Evolutionary conservation across 257 asterid genomes (phyloP).

Genomic region (Solanum chilense): DNA sequence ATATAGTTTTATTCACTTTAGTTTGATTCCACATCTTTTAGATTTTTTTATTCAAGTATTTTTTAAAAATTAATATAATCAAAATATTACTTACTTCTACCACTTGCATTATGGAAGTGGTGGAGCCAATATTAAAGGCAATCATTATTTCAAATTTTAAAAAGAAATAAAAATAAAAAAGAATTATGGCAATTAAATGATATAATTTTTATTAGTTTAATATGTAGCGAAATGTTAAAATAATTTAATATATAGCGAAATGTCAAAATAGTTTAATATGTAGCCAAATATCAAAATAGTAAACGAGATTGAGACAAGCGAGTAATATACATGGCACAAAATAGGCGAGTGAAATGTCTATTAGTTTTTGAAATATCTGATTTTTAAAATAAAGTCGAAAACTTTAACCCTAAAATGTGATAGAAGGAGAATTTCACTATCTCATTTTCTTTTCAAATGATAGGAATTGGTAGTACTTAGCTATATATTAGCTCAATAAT

Average conservation of each 20-base stretch:
- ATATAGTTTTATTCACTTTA: background rate
- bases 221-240: too few species aligned
- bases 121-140: background rate
- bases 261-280: too few species aligned
- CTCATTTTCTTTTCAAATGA: background rate
- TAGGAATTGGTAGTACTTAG: background rate
- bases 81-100: background rate
- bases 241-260: too few species aligned
- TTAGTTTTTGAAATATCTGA: background rate
- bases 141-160: background rate
- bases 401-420: background rate
- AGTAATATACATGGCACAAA: background rate
- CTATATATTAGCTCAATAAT: background rate
- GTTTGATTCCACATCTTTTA: background rate
- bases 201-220: too few species aligned
- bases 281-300: background rate
- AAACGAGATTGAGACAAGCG: background rate
- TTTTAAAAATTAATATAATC: background rate
- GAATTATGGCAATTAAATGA: background rate
- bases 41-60: background rate
- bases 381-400: background rate
- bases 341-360: background rate
- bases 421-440: background rate
- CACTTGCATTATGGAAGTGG: background rate
- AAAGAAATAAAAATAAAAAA: background rate